Evolutionary conservation across 1,139 yeast species (phyloP).

Genomic region (Suhomyces taliae): DNA sequence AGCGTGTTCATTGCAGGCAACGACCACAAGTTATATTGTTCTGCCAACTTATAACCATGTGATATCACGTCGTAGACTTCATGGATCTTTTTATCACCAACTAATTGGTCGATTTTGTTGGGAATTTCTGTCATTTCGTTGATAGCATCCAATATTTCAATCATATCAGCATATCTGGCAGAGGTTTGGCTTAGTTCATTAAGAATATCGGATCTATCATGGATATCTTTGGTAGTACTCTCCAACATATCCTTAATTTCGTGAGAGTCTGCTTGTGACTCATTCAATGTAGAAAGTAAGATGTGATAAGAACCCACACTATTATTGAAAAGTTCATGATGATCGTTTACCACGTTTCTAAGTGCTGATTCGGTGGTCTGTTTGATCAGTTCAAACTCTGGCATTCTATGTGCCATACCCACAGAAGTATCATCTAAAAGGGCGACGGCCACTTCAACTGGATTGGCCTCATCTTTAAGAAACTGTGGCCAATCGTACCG

Average conservation of each 20-base stretch:
- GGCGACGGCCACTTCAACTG: slow-evolving; percentile 79
- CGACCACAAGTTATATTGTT: slow-evolving; percentile 59
- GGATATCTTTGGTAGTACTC: slow-evolving; percentile 51
- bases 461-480: slow-evolving; percentile 52
- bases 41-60: slow-evolving; percentile 56
- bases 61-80: slow-evolving; percentile 67
- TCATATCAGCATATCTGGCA: slow-evolving; percentile 62
- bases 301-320: slow-evolving; percentile 40
- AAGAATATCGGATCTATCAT: slow-evolving; percentile 55
- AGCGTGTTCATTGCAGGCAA: slow-evolving; percentile 61
- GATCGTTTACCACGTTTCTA: slow-evolving; percentile 72
- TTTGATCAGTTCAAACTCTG: slow-evolving; percentile 56
- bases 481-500: slow-evolving; percentile 49
- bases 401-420: slow-evolving; percentile 73
- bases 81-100: slow-evolving; percentile 66
- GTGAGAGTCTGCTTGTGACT: slow-evolving; percentile 51
- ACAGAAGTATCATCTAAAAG: slow-evolving; percentile 84
- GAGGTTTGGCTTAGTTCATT: slow-evolving; percentile 67
- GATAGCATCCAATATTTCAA: slow-evolving; percentile 70
- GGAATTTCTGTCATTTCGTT: slow-evolving; percentile 63
- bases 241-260: slow-evolving; percentile 45
- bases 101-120: slow-evolving; percentile 60
- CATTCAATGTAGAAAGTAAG: slow-evolving; percentile 53
- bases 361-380: slow-evolving; percentile 58
- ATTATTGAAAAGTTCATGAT: slow-evolving; percentile 82